Conservation (phyloP, 768 basidiomycete species). For the Suillus cothurnatus region DNA sequence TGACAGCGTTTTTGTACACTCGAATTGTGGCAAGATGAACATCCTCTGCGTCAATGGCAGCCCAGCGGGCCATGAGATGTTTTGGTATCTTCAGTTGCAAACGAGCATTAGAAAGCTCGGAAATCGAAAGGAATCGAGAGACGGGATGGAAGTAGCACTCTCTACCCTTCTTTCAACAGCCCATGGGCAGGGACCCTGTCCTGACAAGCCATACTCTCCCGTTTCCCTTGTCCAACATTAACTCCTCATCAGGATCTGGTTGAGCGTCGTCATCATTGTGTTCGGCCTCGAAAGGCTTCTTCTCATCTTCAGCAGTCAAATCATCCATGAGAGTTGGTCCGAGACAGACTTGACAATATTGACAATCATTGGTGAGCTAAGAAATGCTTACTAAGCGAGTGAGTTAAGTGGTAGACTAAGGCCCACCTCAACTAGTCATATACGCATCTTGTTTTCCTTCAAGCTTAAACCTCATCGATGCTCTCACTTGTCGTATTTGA, state of each 20-base stretch:
- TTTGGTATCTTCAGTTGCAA: conserved; percentile 67
- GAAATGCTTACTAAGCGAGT: background rate
- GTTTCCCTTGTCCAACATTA: conserved; percentile 76
- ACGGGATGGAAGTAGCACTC: background rate
- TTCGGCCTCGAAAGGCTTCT: conserved; percentile 70
- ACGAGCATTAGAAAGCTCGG: conserved; percentile 10
- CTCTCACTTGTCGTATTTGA: background rate
- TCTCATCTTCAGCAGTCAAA: conserved; percentile 55
- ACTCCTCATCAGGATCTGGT: conserved; percentile 79
- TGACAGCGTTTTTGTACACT: conserved; percentile 60
- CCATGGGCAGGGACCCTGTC: background rate
- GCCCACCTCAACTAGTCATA: too few relatives aligned
- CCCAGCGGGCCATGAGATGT: conserved; percentile 86
- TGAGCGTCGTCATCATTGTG: conserved; percentile 59
- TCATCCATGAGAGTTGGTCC: conserved; percentile 34
- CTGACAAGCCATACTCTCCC: conserved; percentile 85
- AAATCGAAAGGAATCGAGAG: conserved; percentile 5
- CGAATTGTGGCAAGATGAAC: conserved; percentile 84
- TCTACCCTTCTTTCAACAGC: background rate
- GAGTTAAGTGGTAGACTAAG: too few relatives aligned
- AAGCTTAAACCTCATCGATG: background rate
- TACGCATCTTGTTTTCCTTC: background rate
- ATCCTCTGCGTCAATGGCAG: conserved; percentile 70
- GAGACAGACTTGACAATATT: background rate
- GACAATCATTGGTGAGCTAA: background rate